Evolutionary conservation across 192 early-diverging fungal genomes (phyloP), one percentile per base, ranked within the genome.

Genomic region (Jimgerdemannia flammicorona): DNA sequence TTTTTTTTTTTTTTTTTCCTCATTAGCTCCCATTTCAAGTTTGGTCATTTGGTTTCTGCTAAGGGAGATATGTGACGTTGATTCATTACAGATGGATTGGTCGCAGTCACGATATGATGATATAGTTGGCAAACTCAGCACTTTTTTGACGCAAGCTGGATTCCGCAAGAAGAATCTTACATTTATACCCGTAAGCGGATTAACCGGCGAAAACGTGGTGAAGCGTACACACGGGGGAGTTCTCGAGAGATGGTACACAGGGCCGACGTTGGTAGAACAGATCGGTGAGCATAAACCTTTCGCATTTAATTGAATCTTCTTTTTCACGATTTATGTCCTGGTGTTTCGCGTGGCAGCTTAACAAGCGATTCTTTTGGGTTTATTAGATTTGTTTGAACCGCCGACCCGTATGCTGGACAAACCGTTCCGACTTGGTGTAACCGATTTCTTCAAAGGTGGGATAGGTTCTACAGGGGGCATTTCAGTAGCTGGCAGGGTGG

Each of bases 181-280:
- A 2, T 99, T 93, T 87, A 87, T 98, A n/a, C 98, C 98, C 1
- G 90, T 92, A 64, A 95, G 95, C 74, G 98, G 97, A 43, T 91
- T 95, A 40, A 91, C 91, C 4, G 98, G 98, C 14, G 91, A 91
- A 70, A 99, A 99, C 74, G 75, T 99, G 78, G 77, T 88, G 0
- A 81, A 77, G 42, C 73, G 81, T 18, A 87, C 86, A 3, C 76
- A 72, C 39, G 72, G 81, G 10, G 78, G 74, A 1, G 84, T 84
- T 64, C 77, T 90, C 42, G 79, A 75, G 8, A 44, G 79, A 3
- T 99, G 96, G 95, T 97, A 97, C 82, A 72, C 83, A 17, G 96
- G 96, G 0, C 85, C 88, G 40, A 94, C 93, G 8, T 76, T 99
- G 67, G 78, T 94, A 2, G 89, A 96, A 71, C 80, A 82, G 59